phyloP scores from a whole-genome alignment of 345 rosid species.

The Bruguiera sexangula region DNA sequence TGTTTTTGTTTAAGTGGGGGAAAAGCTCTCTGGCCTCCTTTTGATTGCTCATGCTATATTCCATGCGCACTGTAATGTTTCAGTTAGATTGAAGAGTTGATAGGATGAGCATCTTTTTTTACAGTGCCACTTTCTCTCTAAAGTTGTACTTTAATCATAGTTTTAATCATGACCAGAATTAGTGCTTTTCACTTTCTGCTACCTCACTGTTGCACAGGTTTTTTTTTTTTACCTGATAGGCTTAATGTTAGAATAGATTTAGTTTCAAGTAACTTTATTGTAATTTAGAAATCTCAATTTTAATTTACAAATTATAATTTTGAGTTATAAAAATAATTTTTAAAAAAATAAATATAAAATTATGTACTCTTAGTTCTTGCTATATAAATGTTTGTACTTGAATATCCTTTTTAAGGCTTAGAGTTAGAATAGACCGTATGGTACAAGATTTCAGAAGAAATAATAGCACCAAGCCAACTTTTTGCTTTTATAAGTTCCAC shows the following conservation, averaged over 20 bases:
- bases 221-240: constrained; percentile 13
- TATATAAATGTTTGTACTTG: too few species aligned
- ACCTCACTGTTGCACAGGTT: background rate
- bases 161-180: constrained; percentile 49
- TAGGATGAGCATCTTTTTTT: constrained; percentile 35
- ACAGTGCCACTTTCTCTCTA: constrained; percentile 26
- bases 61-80: constrained; percentile 73
- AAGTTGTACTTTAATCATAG: constrained; percentile 55
- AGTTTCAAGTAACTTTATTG: too few species aligned
- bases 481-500: too few species aligned
- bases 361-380: too few species aligned
- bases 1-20: constrained; percentile 26
- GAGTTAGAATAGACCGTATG: constrained; percentile 51
- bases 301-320: too few species aligned
- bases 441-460: constrained; percentile 9
- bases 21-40: constrained; percentile 46
- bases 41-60: constrained; percentile 41
- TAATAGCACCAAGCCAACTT: too few species aligned
- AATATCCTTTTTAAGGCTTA: constrained; percentile 16
- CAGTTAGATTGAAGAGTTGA: constrained; percentile 16
- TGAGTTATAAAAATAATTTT: too few species aligned
- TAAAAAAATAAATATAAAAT: too few species aligned
- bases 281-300: constrained; percentile 1
- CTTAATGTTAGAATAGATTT: constrained; percentile 43
- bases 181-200: constrained; percentile 23